phyloP scores from a whole-genome alignment of 1,284 basidiomycete species.

The Pyrrhoderma noxium region DNA sequence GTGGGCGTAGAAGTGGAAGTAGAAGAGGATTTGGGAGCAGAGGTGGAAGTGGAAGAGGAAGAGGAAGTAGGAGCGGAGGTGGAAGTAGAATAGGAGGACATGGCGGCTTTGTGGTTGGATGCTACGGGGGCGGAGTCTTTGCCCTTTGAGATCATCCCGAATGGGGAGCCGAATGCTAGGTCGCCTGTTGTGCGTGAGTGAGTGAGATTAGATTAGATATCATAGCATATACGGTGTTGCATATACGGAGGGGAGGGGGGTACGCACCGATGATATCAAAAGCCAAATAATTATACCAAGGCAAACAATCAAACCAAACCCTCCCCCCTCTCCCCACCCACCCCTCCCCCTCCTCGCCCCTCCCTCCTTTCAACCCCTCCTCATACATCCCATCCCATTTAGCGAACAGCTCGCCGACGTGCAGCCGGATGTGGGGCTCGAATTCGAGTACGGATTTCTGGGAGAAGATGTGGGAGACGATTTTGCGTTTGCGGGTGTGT shows the following conservation, averaged over 20 bases:
- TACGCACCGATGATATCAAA: constrained; percentile 79
- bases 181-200: constrained; percentile 50
- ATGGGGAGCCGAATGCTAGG: constrained; percentile 79
- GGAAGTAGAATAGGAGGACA: constrained; percentile 44
- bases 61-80: no score
- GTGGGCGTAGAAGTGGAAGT: no score
- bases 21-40: no score
- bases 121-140: constrained; percentile 67
- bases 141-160: constrained; percentile 80
- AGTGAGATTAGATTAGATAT: not conserved
- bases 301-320: constrained; percentile 69
- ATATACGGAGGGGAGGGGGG: not conserved
- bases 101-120: constrained; percentile 39
- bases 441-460: constrained; percentile 78
- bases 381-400: constrained; percentile 69
- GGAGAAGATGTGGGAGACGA: constrained; percentile 39
- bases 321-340: constrained; percentile 56
- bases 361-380: constrained; percentile 44
- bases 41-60: no score
- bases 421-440: constrained; percentile 69
- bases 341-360: constrained; percentile 56
- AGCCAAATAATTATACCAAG: constrained; percentile 75
- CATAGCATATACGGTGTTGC: not conserved
- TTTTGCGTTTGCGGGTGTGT: constrained; percentile 44
- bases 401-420: constrained; percentile 54